Base-by-base conservation (phyloP, 345 rosid species). In the Eucalyptus paniculata region DNA sequence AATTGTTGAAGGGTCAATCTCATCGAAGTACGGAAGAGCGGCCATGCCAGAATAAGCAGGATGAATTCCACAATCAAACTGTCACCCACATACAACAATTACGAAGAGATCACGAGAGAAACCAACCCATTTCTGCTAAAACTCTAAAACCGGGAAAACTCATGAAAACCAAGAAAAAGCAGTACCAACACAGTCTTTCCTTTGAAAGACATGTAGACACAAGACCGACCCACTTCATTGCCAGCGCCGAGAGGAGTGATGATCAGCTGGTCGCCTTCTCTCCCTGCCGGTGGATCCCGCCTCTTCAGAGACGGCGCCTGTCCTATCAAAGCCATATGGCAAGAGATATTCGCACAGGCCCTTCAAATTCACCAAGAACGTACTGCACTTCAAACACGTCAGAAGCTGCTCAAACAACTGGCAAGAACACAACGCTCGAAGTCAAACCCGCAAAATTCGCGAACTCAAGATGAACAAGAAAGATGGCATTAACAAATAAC, bases 11-110 rank as follows among this genome's bases (percentile, higher is more conserved):
- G 99, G 99, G 93, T 97, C 99, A 86, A 97, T 97, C 89, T 97
- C 99, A 94, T 97, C 99, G 45, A 97, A 97, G 92, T 97, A 96
- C 14, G 98, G 99, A 89, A 97, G 92, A 50, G 99, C 98, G 89
- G 99, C 95, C 99, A 97, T 97, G n/a, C 99, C 99, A 0, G 98
- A 94, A 87, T 97, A 97, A 50, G 95, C 98, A 12, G 96, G 99
- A 90, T 97, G 96, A 91, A 97, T 97, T 87, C 99, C 99, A 88
- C 99, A 97, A 90, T 97, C 99, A 89, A 97, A 97, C 99, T 97
- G 89, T 69, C 90, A 88, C 10, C 44, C 87, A 28, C 44, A 53
- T 28, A 60, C 14, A 23, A 47, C 7, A 26, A 80, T 50, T 17
- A 53, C 21, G 42, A 56, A 26, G 47, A 49, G 40, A 51, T 30